Evolutionary conservation across 75 land plant species (phyloP), one percentile per base, ranked within the genome.

Genomic region (Pinus albicaulis): DNA sequence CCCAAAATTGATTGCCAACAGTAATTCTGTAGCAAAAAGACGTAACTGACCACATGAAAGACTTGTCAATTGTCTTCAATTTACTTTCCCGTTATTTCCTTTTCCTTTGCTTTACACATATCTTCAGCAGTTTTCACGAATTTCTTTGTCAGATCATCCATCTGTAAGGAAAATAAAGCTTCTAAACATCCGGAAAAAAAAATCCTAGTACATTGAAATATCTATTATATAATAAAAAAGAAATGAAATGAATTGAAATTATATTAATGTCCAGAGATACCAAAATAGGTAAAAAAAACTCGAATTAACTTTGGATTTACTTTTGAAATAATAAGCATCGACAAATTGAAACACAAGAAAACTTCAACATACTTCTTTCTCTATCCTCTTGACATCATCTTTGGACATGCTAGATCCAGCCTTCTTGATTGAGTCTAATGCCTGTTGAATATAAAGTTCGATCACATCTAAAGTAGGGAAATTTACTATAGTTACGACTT

Each of bases 141-240:
- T 68, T 92, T 90, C 81, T 95, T 97, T 17, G 99, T 95, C 79
- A 97, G 41, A 6, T 97, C 98, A n/a, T 97, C 99, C 56, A 96
- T 78, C 98, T 95, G 95, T 23, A 7, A 71, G 19, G 20, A 31
- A 48, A 53, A 25, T 74, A 17, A 62, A n/a, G 22, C 26, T 57
- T 19, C 52, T 57, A n/a, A 48, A 48, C 53, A 48, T 48, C 53
- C 10, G 11, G 10, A 48, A 48, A 48, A 44, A 44, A 48, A 31
- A 31, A 31, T 31, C 11, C 53, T 48, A 48, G 11, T 10, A 10
- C 12, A 48, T 48, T 48, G 53, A 48, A 48, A 48, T 48, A 48
- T 48, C 53, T 48, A 48, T 48, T 48, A 48, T 48, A 10, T 48
- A 48, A 48, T 48, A 48, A 48, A 4, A 56, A 53, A 41, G 23